These are phyloP conservation scores for Solanum infundibuliforme DNA, from an alignment of 257 asterid genomes.

Conservation along the genomic window DNA sequence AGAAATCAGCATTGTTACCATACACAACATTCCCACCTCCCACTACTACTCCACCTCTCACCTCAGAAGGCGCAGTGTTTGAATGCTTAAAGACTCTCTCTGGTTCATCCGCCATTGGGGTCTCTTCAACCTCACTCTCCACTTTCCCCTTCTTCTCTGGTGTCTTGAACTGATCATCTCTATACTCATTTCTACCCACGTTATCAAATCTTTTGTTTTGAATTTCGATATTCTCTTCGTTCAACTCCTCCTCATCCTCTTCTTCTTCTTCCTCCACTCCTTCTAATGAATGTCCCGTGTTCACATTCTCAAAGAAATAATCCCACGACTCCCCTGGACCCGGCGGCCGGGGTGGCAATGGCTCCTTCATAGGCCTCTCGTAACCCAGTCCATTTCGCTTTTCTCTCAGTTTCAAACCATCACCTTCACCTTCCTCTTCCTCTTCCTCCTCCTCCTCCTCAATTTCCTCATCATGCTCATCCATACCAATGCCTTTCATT, in stretches of 20 bases:
- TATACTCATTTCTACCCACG: constrained; percentile 17
- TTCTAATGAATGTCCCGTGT: constrained; percentile 27
- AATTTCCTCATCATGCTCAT: constrained; percentile 45
- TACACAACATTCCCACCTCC: constrained; percentile 20
- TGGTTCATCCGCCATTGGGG: constrained; percentile 13
- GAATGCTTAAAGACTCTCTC: constrained; percentile 70
- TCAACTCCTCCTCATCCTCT: constrained; percentile 19
- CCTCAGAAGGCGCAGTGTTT: constrained; percentile 65
- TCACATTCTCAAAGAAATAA: constrained; percentile 47
- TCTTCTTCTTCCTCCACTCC: constrained; percentile 43
- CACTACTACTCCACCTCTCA: constrained; percentile 18
- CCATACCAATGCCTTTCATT: constrained; percentile 38
- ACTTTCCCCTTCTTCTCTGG: constrained; percentile 54
- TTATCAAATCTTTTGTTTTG: constrained; percentile 9
- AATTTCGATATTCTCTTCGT: constrained; percentile 29
- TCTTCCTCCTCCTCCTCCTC: constrained; percentile 34
- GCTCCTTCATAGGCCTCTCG: constrained; percentile 24
- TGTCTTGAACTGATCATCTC: constrained; percentile 35
- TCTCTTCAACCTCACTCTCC: constrained; percentile 41
- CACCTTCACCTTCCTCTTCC: constrained; percentile 22
- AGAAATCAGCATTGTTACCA: constrained; percentile 50
- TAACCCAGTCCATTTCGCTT: constrained; percentile 31
- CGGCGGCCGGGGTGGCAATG: constrained; percentile 44
- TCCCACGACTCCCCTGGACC: constrained; percentile 88
- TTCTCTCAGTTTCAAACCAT: constrained; percentile 9